Evolutionary conservation across 805 yeast species (phyloP).

Genomic region (Metschnikowia amazonensis): DNA sequence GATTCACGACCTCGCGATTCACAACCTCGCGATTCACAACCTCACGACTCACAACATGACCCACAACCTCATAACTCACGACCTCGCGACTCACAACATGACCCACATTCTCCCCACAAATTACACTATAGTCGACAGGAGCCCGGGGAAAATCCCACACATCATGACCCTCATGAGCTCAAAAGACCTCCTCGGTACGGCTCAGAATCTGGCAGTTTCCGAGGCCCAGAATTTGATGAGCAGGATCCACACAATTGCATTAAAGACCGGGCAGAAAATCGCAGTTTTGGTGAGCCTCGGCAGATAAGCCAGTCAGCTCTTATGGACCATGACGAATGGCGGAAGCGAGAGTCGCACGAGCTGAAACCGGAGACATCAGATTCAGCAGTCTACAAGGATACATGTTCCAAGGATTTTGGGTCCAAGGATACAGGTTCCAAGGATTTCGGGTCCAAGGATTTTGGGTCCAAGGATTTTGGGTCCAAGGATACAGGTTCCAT

Average conservation of each 20-base stretch:
- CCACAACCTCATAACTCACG: neutral
- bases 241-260: neutral
- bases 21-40: neutral
- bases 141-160: neutral
- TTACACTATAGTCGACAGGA: neutral
- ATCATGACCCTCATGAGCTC: neutral
- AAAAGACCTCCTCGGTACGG: neutral
- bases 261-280: neutral
- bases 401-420: neutral
- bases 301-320: neutral
- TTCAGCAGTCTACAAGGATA: too few relatives aligned
- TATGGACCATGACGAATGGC: neutral
- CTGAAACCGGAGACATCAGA: neutral
- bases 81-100: neutral
- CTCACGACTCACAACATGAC: neutral
- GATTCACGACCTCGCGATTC: neutral
- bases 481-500: too few relatives aligned
- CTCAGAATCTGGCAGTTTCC: neutral
- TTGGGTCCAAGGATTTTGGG: too few relatives aligned
- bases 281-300: neutral
- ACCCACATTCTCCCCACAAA: neutral
- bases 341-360: neutral
- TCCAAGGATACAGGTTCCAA: too few relatives aligned
- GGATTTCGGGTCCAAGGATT: too few relatives aligned
- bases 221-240: neutral